Evolutionary conservation across 331 rosid species (phyloP).

Genomic region (Spiraea crenata): DNA sequence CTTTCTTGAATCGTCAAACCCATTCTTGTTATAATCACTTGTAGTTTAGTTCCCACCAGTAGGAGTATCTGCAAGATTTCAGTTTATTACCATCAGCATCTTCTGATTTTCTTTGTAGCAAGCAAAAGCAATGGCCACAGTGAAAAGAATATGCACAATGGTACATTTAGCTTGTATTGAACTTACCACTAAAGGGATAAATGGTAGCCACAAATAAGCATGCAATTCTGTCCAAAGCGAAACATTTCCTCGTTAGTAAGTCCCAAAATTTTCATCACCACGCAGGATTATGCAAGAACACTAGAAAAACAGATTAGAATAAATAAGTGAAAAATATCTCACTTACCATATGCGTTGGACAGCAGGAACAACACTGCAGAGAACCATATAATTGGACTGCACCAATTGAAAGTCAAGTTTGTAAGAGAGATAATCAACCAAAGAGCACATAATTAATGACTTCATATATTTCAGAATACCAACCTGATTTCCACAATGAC

Average conservation of each 20-base stretch:
- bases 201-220: constrained; percentile 66
- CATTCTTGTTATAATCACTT: constrained; percentile 60
- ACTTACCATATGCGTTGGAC: constrained; percentile 54
- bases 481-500: constrained; percentile 72
- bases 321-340: neutral
- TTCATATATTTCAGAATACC: neutral
- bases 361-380: constrained; percentile 51
- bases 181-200: constrained; percentile 61
- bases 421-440: neutral
- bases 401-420: constrained; percentile 18
- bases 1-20: constrained; percentile 49
- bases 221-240: constrained; percentile 45
- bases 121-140: neutral
- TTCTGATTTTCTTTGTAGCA: neutral
- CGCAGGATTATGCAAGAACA: neutral
- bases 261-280: neutral
- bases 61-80: constrained; percentile 48
- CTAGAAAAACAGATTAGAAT: neutral
- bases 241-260: constrained; percentile 6
- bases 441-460: constrained; percentile 1
- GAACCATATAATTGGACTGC: constrained; percentile 70
- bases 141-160: neutral
- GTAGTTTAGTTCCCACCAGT: constrained; percentile 63
- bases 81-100: neutral
- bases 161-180: neutral